Conservation (phyloP, 129 eudicot species). For the Helianthus annuus region DNA sequence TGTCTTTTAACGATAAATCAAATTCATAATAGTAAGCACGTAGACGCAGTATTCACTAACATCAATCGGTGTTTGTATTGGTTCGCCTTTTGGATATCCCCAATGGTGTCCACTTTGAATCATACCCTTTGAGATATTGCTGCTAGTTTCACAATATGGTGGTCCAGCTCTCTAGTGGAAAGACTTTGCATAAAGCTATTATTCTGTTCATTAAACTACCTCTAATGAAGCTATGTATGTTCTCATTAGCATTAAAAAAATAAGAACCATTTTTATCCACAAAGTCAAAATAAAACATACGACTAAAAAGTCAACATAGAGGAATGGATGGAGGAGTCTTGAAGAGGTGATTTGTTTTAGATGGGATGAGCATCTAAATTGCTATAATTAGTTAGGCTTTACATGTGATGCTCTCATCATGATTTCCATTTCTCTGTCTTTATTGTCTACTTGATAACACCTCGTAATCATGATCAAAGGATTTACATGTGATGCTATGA, state of each 20-base stretch:
- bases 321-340: neutral
- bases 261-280: conserved; percentile 2
- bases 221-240: conserved; percentile 2
- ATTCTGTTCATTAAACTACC: conserved; percentile 19
- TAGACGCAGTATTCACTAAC: neutral
- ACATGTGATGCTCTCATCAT: conserved; percentile 17
- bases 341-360: conserved; percentile 10
- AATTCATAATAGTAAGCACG: neutral
- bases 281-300: neutral
- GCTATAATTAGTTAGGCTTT: conserved; percentile 14
- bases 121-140: conserved; percentile 25
- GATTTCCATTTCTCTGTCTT: conserved; percentile 15
- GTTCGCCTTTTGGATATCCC: conserved; percentile 12
- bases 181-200: conserved; percentile 34
- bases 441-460: conserved; percentile 15
- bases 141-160: conserved; percentile 29
- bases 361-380: neutral
- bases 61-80: neutral
- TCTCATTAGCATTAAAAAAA: neutral
- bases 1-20: neutral
- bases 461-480: conserved; percentile 5
- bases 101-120: conserved; percentile 21
- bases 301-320: neutral
- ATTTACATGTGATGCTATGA: conserved; percentile 20
- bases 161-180: conserved; percentile 38